These are phyloP conservation scores for Protomyces lactucae-debilis DNA, from an alignment of 1,139 yeast genomes.

Conservation along the genomic window DNA sequence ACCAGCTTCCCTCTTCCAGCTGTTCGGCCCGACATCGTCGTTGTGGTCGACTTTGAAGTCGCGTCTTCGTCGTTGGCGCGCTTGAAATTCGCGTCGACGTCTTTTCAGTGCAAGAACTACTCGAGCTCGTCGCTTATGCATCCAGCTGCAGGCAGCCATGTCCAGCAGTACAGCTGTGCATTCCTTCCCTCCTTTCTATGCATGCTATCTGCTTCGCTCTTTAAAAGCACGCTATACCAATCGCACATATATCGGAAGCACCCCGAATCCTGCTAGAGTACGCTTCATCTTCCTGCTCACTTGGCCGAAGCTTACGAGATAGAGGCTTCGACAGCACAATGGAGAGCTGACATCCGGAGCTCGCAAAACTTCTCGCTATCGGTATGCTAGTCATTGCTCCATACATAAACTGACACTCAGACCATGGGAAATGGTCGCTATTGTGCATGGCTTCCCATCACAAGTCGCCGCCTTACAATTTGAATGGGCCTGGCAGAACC, in stretches of 20 bases:
- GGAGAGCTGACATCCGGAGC: conserved; percentile 70
- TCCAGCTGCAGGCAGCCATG: neutral
- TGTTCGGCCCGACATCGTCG: neutral
- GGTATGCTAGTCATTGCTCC: neutral
- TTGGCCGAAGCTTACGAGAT: neutral
- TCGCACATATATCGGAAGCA: conserved; percentile 69
- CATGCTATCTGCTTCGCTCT: conserved; percentile 64
- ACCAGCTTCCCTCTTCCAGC: neutral
- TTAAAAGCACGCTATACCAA: conserved; percentile 45
- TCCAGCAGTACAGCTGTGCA: conserved; percentile 7
- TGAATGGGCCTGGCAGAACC: conserved; percentile 36
- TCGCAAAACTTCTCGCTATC: conserved; percentile 45
- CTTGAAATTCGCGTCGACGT: neutral
- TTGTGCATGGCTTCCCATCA: conserved; percentile 70
- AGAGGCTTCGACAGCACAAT: conserved; percentile 68
- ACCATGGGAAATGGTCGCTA: conserved; percentile 67
- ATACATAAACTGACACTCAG: conserved; percentile 36
- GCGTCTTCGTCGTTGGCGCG: neutral
- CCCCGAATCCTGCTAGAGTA: conserved; percentile 61
- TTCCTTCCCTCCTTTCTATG: conserved; percentile 48
- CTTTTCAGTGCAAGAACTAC: neutral
- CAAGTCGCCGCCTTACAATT: conserved; percentile 65
- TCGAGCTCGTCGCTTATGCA: neutral
- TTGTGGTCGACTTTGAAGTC: neutral
- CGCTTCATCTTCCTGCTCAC: no score